phyloP scores from a whole-genome alignment of 2,329 filamentous ascomycete genomes.

The Botrytis fragariae region DNA sequence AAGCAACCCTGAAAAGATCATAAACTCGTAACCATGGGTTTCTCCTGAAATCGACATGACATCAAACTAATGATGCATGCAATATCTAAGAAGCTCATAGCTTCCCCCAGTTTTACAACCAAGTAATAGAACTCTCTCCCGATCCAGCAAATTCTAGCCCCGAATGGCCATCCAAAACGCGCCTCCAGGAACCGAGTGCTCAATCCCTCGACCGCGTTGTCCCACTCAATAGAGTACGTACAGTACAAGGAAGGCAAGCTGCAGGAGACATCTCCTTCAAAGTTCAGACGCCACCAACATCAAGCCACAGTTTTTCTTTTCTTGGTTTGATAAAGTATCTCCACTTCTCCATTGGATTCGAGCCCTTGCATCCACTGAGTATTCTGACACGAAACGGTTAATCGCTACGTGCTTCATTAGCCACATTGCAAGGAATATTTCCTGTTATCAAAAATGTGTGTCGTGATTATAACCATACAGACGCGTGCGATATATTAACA shows the following conservation, averaged over 20 bases:
- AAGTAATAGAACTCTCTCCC: neutral
- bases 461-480: slow-evolving; percentile 2
- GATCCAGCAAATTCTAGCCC: neutral
- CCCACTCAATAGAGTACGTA: neutral
- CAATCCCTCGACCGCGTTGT: neutral
- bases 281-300: neutral
- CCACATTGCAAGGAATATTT: slow-evolving; percentile 13
- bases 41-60: slow-evolving; percentile 8
- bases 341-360: slow-evolving; percentile 1
- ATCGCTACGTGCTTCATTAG: neutral
- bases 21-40: neutral
- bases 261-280: neutral
- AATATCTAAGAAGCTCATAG: neutral
- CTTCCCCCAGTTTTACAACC: neutral
- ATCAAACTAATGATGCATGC: slow-evolving; percentile 14
- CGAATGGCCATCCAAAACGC: neutral
- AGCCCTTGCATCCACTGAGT: neutral
- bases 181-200: neutral
- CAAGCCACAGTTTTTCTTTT: slow-evolving; percentile 3
- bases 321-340: neutral
- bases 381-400: slow-evolving; percentile 5
- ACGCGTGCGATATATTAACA: slow-evolving; percentile 11
- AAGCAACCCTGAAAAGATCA: neutral
- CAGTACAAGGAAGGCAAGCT: neutral
- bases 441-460: slow-evolving; percentile 4